Conservation (phyloP, 768 basidiomycete species). For the Galerina sulciceps region DNA sequence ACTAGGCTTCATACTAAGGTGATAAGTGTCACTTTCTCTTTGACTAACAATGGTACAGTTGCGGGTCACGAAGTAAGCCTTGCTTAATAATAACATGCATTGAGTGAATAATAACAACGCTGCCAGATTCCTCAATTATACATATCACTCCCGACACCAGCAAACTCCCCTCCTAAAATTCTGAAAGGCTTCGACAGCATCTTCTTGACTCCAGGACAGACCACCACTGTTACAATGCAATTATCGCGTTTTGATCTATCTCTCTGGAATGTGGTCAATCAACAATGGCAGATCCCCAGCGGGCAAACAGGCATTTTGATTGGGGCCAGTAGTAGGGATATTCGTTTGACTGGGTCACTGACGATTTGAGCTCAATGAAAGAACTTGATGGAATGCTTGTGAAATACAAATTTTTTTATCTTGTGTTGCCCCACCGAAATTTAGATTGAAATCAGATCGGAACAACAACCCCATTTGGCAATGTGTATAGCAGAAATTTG, state of each 20-base stretch:
- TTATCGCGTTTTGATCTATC: constrained; percentile 57
- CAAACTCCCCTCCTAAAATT: constrained; percentile 50
- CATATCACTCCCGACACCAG: constrained; percentile 49
- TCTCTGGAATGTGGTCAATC: constrained; percentile 55
- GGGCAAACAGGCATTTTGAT: constrained; percentile 50
- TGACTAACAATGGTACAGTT: constrained; percentile 56
- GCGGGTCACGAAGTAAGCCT: constrained; percentile 56
- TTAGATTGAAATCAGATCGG: no score
- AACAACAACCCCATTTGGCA: no score
- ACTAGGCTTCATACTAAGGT: constrained; percentile 57
- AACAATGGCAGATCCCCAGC: constrained; percentile 58
- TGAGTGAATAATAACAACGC: background rate
- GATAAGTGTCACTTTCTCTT: constrained; percentile 54
- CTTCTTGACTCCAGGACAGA: constrained; percentile 46
- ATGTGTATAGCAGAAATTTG: no score
- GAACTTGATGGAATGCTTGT: background rate
- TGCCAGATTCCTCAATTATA: constrained; percentile 60
- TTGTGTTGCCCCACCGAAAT: no score
- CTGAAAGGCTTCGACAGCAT: constrained; percentile 63
- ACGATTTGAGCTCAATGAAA: constrained; percentile 32
- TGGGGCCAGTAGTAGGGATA: constrained; percentile 56
- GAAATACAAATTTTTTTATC: background rate
- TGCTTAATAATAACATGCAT: background rate
- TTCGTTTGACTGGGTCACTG: constrained; percentile 43
- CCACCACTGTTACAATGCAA: constrained; percentile 47